phyloP scores from a whole-genome alignment of 768 basidiomycete genomes.

The Lentinula edodes region DNA sequence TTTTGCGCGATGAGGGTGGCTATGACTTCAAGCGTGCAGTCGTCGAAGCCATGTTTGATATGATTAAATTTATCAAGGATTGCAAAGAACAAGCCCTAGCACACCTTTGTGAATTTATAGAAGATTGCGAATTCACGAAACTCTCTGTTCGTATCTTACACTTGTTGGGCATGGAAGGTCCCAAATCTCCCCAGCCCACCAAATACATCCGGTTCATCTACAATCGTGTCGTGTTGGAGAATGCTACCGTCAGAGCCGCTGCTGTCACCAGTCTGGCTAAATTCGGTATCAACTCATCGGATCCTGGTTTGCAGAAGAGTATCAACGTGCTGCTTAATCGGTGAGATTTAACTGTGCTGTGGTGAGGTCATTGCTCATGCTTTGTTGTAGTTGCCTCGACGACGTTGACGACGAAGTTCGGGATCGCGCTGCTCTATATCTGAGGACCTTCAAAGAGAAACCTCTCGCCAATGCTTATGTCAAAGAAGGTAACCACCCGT shows the following conservation, averaged over 20 bases:
- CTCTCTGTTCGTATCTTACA: conserved; percentile 96
- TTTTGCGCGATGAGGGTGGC: conserved; percentile 96
- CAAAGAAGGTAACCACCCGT: conserved; percentile 65
- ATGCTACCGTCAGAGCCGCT: conserved; percentile 94
- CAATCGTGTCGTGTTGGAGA: conserved; percentile 97
- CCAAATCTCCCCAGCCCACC: conserved; percentile 91
- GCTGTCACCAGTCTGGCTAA: conserved; percentile 94
- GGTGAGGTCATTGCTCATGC: background rate
- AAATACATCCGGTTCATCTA: conserved; percentile 99
- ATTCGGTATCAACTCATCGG: conserved; percentile 88
- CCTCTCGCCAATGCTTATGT: conserved; percentile 81
- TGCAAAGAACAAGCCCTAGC: conserved; percentile 97
- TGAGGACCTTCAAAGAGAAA: conserved; percentile 77
- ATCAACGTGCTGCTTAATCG: conserved; percentile 42
- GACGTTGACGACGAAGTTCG: conserved; percentile 99
- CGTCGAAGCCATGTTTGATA: conserved; percentile 99
- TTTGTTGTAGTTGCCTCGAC: conserved; percentile 72
- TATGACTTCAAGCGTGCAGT: conserved; percentile 99
- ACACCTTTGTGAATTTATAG: conserved; percentile 98
- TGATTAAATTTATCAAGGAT: conserved; percentile 96
- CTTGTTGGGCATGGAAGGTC: conserved; percentile 92
- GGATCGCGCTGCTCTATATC: conserved; percentile 93
- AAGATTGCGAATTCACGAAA: conserved; percentile 99
- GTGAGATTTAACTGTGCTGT: background rate
- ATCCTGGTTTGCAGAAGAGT: conserved; percentile 74